These are phyloP conservation scores for Monosporascus sp. DNA, from an alignment of 2,329 filamentous ascomycete genomes.

Conservation along the genomic window DNA sequence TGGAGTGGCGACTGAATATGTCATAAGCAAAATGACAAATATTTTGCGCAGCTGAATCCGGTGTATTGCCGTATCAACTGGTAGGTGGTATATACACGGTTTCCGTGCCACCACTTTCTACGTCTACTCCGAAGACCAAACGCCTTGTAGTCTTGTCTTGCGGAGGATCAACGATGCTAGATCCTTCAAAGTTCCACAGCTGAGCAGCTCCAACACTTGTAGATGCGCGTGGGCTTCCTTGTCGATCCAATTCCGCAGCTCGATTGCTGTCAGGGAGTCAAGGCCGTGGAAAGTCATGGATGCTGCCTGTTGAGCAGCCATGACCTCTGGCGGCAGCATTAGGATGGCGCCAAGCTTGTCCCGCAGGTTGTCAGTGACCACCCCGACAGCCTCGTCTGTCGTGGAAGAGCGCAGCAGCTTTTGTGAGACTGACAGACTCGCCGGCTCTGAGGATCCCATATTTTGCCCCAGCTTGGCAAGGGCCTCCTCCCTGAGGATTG, in stretches of 20 bases:
- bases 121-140: too few relatives aligned
- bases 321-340: constrained; percentile 43
- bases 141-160: too few relatives aligned
- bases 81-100: too few relatives aligned
- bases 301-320: constrained; percentile 34
- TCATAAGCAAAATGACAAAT: too few relatives aligned
- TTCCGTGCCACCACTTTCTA: too few relatives aligned
- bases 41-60: too few relatives aligned
- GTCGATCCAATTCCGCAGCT: constrained; percentile 45
- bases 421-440: constrained; percentile 39
- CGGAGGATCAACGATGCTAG: constrained; percentile 24
- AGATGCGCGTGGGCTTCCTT: constrained; percentile 44
- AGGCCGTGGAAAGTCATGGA: constrained; percentile 37
- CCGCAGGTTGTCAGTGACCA: constrained; percentile 39
- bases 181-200: constrained; percentile 44
- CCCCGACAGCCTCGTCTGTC: constrained; percentile 38
- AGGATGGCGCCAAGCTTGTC: constrained; percentile 43
- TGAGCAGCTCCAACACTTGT: constrained; percentile 51
- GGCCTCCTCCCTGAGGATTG: constrained; percentile 37
- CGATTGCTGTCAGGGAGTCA: constrained; percentile 45
- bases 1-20: too few relatives aligned
- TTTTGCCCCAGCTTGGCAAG: constrained; percentile 29
- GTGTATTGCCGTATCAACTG: too few relatives aligned
- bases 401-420: constrained; percentile 30
- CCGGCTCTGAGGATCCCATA: constrained; percentile 22